These are phyloP conservation scores for Blastobotrys terrestris DNA, from an alignment of 805 yeast genomes.

Conservation along the genomic window DNA sequence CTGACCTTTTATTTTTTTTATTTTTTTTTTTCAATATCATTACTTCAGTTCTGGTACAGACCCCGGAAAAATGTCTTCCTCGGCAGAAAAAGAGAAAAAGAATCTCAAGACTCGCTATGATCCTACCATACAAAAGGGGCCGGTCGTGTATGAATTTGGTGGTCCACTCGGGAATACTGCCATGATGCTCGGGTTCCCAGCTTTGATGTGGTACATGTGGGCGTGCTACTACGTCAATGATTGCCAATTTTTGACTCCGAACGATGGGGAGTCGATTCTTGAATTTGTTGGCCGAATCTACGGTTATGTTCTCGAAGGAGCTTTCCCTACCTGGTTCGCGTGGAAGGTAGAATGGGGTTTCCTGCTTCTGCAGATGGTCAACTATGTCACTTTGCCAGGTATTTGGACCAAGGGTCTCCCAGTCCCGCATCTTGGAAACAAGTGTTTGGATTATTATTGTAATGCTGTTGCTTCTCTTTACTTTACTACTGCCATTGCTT, in stretches of 20 bases:
- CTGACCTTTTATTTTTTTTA: not conserved
- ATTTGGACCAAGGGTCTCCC: slow-evolving; percentile 95
- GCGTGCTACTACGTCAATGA: slow-evolving; percentile 73
- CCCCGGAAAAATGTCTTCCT: slow-evolving; percentile 2
- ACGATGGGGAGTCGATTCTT: slow-evolving; percentile 39
- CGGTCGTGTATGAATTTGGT: slow-evolving; percentile 69
- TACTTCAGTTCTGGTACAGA: no score
- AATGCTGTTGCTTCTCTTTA: slow-evolving; percentile 87
- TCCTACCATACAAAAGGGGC: slow-evolving; percentile 16
- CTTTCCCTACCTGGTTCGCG: slow-evolving; percentile 43
- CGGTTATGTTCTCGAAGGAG: slow-evolving; percentile 35
- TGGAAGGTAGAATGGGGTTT: slow-evolving; percentile 70
- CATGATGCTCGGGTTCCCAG: slow-evolving; percentile 90
- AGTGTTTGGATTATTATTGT: slow-evolving; percentile 86
- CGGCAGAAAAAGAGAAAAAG: slow-evolving; percentile 7
- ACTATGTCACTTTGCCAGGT: slow-evolving; percentile 86
- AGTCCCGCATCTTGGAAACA: slow-evolving; percentile 68
- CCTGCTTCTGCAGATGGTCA: slow-evolving; percentile 58
- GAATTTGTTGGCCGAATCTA: slow-evolving; percentile 47
- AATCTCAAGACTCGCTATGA: slow-evolving; percentile 11
- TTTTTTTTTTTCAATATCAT: not conserved
- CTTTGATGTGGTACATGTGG: slow-evolving; percentile 96
- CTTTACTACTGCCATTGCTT: slow-evolving; percentile 50
- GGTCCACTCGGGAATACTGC: slow-evolving; percentile 85
- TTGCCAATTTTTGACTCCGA: slow-evolving; percentile 69